These are phyloP conservation scores for Phytophthora quininea DNA, from an alignment of 352 stramenopile genomes.

Conservation along the genomic window DNA sequence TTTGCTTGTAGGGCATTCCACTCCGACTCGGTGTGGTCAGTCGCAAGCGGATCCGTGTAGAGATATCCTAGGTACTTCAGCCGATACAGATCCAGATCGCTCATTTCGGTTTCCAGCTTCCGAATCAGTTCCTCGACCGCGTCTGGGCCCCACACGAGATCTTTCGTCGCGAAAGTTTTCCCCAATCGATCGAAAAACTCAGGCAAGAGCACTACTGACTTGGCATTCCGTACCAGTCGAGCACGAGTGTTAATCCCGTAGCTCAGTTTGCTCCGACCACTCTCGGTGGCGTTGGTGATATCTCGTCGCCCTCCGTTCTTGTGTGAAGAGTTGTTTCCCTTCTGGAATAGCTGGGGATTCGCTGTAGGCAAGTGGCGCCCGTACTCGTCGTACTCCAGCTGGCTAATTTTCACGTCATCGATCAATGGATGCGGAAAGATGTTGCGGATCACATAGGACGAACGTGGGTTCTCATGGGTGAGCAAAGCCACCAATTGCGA, in stretches of 20 bases:
- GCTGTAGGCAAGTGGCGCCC: slow-evolving; percentile 67
- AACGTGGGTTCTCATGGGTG: slow-evolving; percentile 86
- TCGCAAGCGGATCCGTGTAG: slow-evolving; percentile 78
- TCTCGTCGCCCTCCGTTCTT: slow-evolving; percentile 58
- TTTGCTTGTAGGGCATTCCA: slow-evolving; percentile 43
- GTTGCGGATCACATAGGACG: slow-evolving; percentile 83
- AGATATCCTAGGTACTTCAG: slow-evolving; percentile 84
- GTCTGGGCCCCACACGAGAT: slow-evolving; percentile 79
- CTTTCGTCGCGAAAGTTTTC: slow-evolving; percentile 78
- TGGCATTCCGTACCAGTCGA: slow-evolving; percentile 73
- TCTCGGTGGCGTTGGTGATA: slow-evolving; percentile 72
- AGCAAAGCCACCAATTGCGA: slow-evolving; percentile 85
- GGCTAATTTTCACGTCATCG: slow-evolving; percentile 73
- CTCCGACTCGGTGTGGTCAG: slow-evolving; percentile 56
- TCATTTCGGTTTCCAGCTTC: slow-evolving; percentile 77
- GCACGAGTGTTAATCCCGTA: slow-evolving; percentile 80
- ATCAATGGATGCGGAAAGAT: slow-evolving; percentile 84
- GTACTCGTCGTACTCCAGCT: slow-evolving; percentile 88
- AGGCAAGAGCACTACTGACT: slow-evolving; percentile 82
- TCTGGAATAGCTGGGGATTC: slow-evolving; percentile 49
- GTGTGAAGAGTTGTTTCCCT: slow-evolving; percentile 45
- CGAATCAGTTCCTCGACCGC: slow-evolving; percentile 77
- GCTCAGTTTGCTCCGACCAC: slow-evolving; percentile 68
- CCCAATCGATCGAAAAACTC: slow-evolving; percentile 88
- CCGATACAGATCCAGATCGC: slow-evolving; percentile 73